A percentile compares a stretch with the other conserved stretches of the same genome.
phyloP scores from a whole-genome alignment of 768 basidiomycete species.

The Omphalotus guepiniiformis region DNA sequence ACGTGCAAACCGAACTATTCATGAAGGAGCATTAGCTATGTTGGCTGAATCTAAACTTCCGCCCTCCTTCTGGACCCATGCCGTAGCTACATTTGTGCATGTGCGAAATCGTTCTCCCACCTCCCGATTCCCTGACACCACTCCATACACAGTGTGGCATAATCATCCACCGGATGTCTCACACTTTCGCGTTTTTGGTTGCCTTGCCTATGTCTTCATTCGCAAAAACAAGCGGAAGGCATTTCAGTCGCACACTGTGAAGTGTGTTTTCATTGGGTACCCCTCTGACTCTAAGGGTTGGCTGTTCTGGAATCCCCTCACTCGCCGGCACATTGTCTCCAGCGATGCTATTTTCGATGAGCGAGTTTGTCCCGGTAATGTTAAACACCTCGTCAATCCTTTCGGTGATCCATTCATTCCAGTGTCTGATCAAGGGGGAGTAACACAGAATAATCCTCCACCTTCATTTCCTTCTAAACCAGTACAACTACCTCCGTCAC shows the following conservation, averaged over 20 bases:
- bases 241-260: constrained; percentile 12
- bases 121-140: constrained; percentile 14
- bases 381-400: not conserved
- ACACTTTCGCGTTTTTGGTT: constrained; percentile 19
- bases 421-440: constrained; percentile 2
- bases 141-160: constrained; percentile 20
- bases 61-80: constrained; percentile 2
- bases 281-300: constrained; percentile 14
- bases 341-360: constrained; percentile 24
- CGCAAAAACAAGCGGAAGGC: constrained; percentile 20
- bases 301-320: constrained; percentile 19
- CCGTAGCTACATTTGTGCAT: constrained; percentile 11
- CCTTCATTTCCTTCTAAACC: too few species aligned
- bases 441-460: too few species aligned
- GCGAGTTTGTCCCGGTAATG: constrained; percentile 15
- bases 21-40: constrained; percentile 19
- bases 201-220: constrained; percentile 22
- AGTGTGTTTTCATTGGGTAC: constrained; percentile 24
- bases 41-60: constrained; percentile 11
- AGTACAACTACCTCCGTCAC: too few species aligned
- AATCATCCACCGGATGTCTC: constrained; percentile 19
- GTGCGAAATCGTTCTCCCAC: constrained; percentile 19
- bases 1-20: constrained; percentile 25
- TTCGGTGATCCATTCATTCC: not conserved
- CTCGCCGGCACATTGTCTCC: constrained; percentile 9